Evolutionary conservation across 306 rosid species (phyloP), one percentile per base, ranked within the genome.

Genomic region (Vachellia pachyceras): DNA sequence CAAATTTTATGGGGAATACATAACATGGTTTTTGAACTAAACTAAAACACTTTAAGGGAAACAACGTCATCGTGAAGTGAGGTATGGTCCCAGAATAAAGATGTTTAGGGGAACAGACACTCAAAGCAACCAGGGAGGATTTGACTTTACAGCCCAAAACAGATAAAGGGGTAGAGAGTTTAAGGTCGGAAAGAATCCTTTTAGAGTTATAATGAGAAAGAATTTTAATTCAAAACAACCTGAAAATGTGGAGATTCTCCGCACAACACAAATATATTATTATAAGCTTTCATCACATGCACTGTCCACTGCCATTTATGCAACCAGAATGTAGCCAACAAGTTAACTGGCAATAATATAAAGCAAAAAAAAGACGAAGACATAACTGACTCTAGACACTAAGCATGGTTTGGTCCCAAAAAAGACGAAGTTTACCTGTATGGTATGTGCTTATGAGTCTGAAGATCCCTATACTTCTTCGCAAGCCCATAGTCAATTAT

Each of bases 401-500:
- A 7, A 54, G 61, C 61, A 55, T 55, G 11, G 20, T 55, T 55
- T 8, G 29, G 25, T 55, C 61, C 61, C 7, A 0, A 55, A 55
- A 55, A 57, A 69, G 74, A 75, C 40, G 68, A 86, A 36, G 18
- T 69, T 75, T 83, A 96, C 99, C 98, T 94, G 91, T 96, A 96
- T 40, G 97, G 97, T 82, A 96, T 96, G 87, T 96, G 99, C 88
- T 83, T 92, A 82, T 94, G 98, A 82, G 97, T 92, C 85, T 94
- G 99, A 83, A 93, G 98, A 87, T 96, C 99, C 85, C 98, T 88
- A 72, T 85, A 96, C 90, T 94, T 96, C 89, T 96, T 96, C 29
- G 97, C 99, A 65, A 96, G 99, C 73, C 99, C 99, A 85, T 87
- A 96, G 85, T 96, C 99, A 82, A 96, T 96, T 77, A 87, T 64